Evolutionary conservation across 2,329 filamentous ascomycete genomes (phyloP), one percentile per base, ranked within the genome.

Genomic region (Emergomyces pasteurianus): DNA sequence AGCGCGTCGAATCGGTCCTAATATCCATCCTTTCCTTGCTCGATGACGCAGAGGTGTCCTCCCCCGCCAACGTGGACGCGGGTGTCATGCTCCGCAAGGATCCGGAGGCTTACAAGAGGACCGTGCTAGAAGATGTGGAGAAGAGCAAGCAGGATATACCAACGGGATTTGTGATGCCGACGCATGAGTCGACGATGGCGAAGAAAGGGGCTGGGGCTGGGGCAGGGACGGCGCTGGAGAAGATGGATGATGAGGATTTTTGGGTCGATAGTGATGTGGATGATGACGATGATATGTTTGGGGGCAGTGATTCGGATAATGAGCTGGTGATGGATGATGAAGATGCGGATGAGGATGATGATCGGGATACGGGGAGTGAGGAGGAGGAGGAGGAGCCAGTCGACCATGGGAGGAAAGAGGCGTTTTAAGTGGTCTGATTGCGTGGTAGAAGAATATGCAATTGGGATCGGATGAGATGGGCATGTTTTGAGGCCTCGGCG

Each of bases 31-130:
- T 97, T 8, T 87, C 94, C 6, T 84, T 99, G 2, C 85, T 99
- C 60, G 94, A 97, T 72, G 90, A 96, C 68, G 90, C 92, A 16
- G 92, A 99, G 74, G 90, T 95, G 69, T 90, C 86, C 67, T 96
- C 91, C 0, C 90, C 94, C 0, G 94, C 92, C 64, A 97, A 97
- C 72, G 92, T 97, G 60, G 92, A 97, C 67, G 92, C 94, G 1
- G 85, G 90, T 61, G 87, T 96, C 28, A 83, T 91, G 79, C 87
- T 95, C 69, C 86, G 92, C 63, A 90, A 92, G 67, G 76, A 86
- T 38, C 84, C 85, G 0, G 78, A 79, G 1, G 74, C 79, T 38
- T 99, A 95, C 79, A 85, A 90, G 69, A 75, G 78, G 50, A 81
- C 81, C 67, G 90, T 92, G 1, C 80, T 77, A 64, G 82, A 84